phyloP scores from a whole-genome alignment of 345 rosid species.

The Jatropha curcas region DNA sequence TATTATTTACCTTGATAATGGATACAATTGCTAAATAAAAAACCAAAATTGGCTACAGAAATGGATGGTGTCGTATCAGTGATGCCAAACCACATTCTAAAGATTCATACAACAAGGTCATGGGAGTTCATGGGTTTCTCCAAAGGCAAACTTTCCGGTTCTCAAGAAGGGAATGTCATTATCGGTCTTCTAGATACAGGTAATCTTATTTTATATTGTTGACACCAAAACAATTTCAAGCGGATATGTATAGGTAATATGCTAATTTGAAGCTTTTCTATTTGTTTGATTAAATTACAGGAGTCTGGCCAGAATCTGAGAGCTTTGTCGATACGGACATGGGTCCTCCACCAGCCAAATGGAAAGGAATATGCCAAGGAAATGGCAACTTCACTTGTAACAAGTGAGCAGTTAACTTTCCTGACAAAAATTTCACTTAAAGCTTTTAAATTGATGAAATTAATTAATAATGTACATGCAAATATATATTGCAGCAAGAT shows the following conservation, averaged over 20 bases:
- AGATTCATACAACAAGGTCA: conserved; percentile 39
- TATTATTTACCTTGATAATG: too few relatives aligned
- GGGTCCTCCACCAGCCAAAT: conserved; percentile 29
- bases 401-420: too few relatives aligned
- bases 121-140: conserved; percentile 32
- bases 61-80: conserved; percentile 35
- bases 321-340: conserved; percentile 28
- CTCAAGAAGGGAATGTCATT: conserved; percentile 24
- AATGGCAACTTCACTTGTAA: conserved; percentile 17
- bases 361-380: conserved; percentile 34
- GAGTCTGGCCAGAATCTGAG: conserved; percentile 34
- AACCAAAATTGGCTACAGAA: conserved; percentile 3
- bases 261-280: background rate
- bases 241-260: too few relatives aligned
- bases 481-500: conserved; percentile 30
- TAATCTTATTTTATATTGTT: background rate
- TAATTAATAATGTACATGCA: background rate
- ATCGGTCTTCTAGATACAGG: conserved; percentile 36
- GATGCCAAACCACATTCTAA: conserved; percentile 21
- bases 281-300: background rate
- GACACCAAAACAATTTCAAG: background rate
- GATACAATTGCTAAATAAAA: background rate
- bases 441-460: too few relatives aligned
- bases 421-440: background rate
- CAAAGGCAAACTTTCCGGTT: conserved; percentile 2